Evolutionary conservation across 1,139 yeast genomes (phyloP), one percentile per base, ranked within the genome.

Genomic region (Taiozyma sp.): DNA sequence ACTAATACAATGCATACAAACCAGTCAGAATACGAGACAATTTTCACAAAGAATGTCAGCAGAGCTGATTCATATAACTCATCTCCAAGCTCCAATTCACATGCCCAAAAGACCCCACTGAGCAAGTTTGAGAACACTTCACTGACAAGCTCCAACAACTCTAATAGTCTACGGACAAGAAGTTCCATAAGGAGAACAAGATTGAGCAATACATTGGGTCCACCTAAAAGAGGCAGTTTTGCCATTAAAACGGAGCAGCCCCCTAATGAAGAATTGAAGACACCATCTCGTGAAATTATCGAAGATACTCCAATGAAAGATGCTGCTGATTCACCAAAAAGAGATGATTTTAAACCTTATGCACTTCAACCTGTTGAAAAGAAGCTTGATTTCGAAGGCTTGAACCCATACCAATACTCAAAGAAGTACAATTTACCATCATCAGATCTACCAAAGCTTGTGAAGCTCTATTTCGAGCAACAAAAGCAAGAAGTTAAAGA

Each of bases 351-450:
- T 12, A 16, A 29, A 16, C 43, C 16, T 8, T 22, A 39, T 4
- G 36, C n/a, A 23, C 39, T 40, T 45, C 16, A 55, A 54, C 7
- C 49, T 47, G n/a, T 51, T 38, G 23, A 44, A 12, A n/a, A 51
- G 55, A 53, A 4, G 34, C 57, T 48, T 27, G 67, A 69, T 24
- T 68, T 70, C 55, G 70, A 70, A 38, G 70, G 68, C 8, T 54
- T 70, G 46, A 71, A 70, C 52, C 74, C 74, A 8, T 67, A 69
- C 38, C 73, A 70, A 53, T 71, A 69, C 51, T 55, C 68, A 40
- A 69, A 65, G 50, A 64, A 63, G 53, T 61, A 69, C 52, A 65
- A 67, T 41, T 52, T 70, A 16, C 71, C 74, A 1, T 58, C 70
- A 2, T 56, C 57, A 27, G 74, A 70, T 29, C 57, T 70, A 42